A percentile compares a stretch with the other conserved stretches of the same genome.
Conservation (phyloP, 2,329 filamentous ascomycete species). For the Chrysoporthe cubensis region DNA sequence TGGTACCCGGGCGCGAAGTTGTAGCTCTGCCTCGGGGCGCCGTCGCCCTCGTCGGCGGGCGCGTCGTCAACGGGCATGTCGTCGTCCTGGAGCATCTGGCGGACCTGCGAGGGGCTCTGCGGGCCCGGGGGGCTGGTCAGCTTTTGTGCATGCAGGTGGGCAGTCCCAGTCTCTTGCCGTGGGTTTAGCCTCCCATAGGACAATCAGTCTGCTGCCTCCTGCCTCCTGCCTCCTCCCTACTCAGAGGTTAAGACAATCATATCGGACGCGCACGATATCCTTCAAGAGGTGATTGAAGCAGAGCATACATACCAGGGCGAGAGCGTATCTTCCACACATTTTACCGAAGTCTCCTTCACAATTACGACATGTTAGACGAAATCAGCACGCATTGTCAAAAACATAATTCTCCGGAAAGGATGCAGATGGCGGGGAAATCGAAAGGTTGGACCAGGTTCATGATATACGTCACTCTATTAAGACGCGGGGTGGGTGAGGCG, state of each 20-base stretch:
- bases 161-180: neutral
- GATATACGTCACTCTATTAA: neutral
- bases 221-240: too few relatives aligned
- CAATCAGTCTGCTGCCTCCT: too few relatives aligned
- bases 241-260: neutral
- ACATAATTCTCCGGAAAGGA: neutral
- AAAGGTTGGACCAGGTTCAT: neutral
- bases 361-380: neutral
- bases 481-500: neutral
- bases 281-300: neutral
- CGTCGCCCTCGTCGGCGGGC: slow-evolving; percentile 69
- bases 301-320: slow-evolving; percentile 40
- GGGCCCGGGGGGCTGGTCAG: neutral
- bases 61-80: slow-evolving; percentile 74
- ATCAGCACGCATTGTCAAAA: neutral
- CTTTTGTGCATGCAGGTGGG: neutral
- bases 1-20: slow-evolving; percentile 91
- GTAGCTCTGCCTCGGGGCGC: slow-evolving; percentile 72
- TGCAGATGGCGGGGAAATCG: neutral
- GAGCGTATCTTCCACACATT: slow-evolving; percentile 45
- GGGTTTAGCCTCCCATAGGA: too few relatives aligned
- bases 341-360: neutral
- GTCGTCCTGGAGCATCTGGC: slow-evolving; percentile 72
- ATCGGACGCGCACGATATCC: neutral
- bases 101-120: slow-evolving; percentile 77